Evolutionary conservation across 2,329 filamentous ascomycete species (phyloP), one percentile per base, ranked within the genome.

Genomic region (Diaporthe sp.): DNA sequence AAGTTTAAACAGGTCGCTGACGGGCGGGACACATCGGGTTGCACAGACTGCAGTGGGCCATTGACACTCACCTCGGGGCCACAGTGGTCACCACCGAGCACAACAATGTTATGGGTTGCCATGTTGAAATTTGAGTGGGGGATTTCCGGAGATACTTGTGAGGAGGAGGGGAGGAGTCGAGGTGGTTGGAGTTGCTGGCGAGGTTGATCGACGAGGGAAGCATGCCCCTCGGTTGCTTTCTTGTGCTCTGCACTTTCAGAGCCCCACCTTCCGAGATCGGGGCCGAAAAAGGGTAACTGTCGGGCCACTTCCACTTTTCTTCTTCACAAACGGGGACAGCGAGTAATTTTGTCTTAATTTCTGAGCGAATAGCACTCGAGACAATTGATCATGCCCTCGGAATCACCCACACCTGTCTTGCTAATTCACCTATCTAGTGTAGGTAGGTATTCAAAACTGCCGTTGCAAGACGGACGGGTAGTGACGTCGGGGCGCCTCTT

Each of bases 51-150:
- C 42, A 67, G 38, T 67, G 9, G 77, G 89, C 30, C 57, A 30
- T 60, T 40, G 54, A 58, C 60, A 79, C 90, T 79, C 83, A 94
- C 93, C 89, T 96, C 93, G 5, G 94, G 93, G 83, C 93, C 93
- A 80, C 92, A 94, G 84, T 95, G 93, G 85, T 96, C 94, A 80
- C 93, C 93, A 69, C 84, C 92, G 82, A 95, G 93, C 74, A 95
- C 92, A 76, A 95, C 93, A 80, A 95, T 92, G 77, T 93, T 94
- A 82, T 90, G 92, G 66, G 89, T 87, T 77, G 91, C 83, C 92
- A 94, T 94, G 77, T 79, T 74, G 57, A 54, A 66, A 33, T 38
- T 22, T 28, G 45, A 9, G 30, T 4, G 6, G 28, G 52, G 8
- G 40, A 7, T 30, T 19, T 42, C 38, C n/a, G 17, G 28, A 38